Base-by-base conservation (phyloP, 2,329 filamentous ascomycete genomes). In the Colletotrichum euphorbiae region DNA sequence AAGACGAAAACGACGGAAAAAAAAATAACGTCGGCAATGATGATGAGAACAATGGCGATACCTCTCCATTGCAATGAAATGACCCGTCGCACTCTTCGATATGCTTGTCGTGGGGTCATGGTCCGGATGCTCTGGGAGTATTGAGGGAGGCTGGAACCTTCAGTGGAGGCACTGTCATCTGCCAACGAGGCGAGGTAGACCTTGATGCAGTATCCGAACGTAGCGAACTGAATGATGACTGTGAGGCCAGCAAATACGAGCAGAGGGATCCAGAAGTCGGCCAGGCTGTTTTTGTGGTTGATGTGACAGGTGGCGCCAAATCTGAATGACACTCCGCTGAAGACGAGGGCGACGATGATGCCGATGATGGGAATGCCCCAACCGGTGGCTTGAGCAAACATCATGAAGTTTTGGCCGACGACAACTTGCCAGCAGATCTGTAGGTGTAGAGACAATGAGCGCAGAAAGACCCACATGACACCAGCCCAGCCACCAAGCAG, bases 341-440 rank as follows among this genome's bases (percentile, higher is more conserved):
- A 84, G 46, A 93, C 86, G 71, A 98, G 87, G 56, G 92, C 93
- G 46, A 95, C 79, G 3, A 90, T 85, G 71, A 97, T 87, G 40
- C 93, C 92, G 19, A 93, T 80, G 24, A 90, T 85, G 2, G 94
- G 93, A 51, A 98, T 85, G 17, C 91, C 92, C 92, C 95, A 98
- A 70, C 96, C 96, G 8, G 90, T 82, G 15, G 87, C 85, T 75
- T 97, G 90, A 3, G 95, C 90, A 71, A 88, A 87, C 83, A 93
- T 93, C 89, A 98, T 98, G 80, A 98, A 98, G 74, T 87, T 92
- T 50, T 90, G 88, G 43, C 96, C 96, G 4, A 97, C 92, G 7
- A 95, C 89, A 38, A 97, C 86, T 78, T 98, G 94, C 96, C 96
- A 99, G 83, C 94, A 98, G 71, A 99, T 98, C 79, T 98, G 96